Evolutionary conservation across 768 basidiomycete species (phyloP).

Genomic region (Hygrocybe coccinea): DNA sequence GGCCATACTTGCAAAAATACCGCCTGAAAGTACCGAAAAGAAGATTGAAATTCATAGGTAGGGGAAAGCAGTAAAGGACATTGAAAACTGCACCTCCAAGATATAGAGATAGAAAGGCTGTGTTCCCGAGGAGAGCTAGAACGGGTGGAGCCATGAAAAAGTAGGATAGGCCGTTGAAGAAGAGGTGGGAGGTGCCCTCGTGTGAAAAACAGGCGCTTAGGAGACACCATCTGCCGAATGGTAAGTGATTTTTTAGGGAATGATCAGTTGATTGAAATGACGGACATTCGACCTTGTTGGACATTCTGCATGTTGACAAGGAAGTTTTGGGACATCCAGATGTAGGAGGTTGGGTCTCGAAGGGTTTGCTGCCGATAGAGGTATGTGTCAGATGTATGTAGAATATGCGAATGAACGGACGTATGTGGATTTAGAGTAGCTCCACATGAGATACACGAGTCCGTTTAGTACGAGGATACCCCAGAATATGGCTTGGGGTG

Average conservation of each 20-base stretch:
- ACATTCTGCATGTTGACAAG: constrained; percentile 57
- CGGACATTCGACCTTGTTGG: constrained; percentile 51
- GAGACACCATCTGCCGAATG: constrained; percentile 61
- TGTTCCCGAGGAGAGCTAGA: constrained; percentile 57
- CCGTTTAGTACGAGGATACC: constrained; percentile 54
- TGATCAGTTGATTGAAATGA: background rate
- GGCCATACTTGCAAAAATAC: constrained; percentile 49
- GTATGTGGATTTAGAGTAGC: constrained; percentile 38
- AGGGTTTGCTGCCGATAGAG: constrained; percentile 36
- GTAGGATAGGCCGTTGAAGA: constrained; percentile 76
- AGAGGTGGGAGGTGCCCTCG: constrained; percentile 49
- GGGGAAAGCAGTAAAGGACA: too few relatives aligned
- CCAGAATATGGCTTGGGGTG: constrained; percentile 62
- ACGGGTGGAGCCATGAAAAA: constrained; percentile 71
- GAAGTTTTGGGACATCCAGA: constrained; percentile 62
- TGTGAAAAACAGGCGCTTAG: constrained; percentile 73
- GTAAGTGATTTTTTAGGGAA: constrained; percentile 9
- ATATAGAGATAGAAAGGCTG: constrained; percentile 67
- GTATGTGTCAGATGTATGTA: background rate
- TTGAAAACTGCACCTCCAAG: constrained; percentile 50
- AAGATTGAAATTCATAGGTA: too few relatives aligned
- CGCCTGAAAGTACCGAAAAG: constrained; percentile 50
- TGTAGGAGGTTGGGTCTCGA: constrained; percentile 53
- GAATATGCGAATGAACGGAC: constrained; percentile 9
- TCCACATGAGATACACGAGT: constrained; percentile 58